Evolutionary conservation across 2,329 filamentous ascomycete genomes (phyloP), one percentile per base, ranked within the genome.

Genomic region (Trichoderma gracile): DNA sequence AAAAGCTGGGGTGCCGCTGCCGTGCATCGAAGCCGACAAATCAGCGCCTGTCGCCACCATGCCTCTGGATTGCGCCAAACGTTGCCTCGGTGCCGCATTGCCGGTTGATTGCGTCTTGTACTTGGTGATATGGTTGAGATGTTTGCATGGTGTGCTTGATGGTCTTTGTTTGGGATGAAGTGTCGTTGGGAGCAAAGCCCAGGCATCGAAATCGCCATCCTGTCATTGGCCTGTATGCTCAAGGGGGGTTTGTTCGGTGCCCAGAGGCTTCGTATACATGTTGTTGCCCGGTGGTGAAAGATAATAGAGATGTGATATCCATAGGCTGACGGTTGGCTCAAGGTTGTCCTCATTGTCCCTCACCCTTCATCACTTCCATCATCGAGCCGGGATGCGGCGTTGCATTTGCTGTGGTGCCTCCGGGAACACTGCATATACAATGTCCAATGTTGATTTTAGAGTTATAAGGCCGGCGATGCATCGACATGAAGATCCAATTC

Each of bases 1-100:
- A 52, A 62, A 62, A 62, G 58, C 58, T 54, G 58, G 58, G 49
- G 49, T 62, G 49, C 58, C 27, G 40, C 49, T 38, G 40, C 25
- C 14, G 25, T 38, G 55, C 47, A 25, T 62, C 47, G 21, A 43
- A 8, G 8, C 25, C 40, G n/a, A 33, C 49, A 43, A 62, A 62
- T 60, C 46, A 54, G 25, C 49, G 49, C 15, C 42, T 62, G 49
- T 54, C 58, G 47, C 58, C 33, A 62, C 47, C 47, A 52, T 43
- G 49, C 25, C 14, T 19, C 19, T 5, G 40, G 38, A 45, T 60
- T 60, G 57, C 57, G 57, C 49, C 49, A 54, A 52, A 54, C 23
- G 49, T 27, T 50, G 49, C 23, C 38, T 14, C 14, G 19, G 58
- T 62, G 58, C 58, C 58, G 58, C 10, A 54, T 62, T 62, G 40